Conservation (phyloP, 208 protist species). For the Giardia muris region DNA sequence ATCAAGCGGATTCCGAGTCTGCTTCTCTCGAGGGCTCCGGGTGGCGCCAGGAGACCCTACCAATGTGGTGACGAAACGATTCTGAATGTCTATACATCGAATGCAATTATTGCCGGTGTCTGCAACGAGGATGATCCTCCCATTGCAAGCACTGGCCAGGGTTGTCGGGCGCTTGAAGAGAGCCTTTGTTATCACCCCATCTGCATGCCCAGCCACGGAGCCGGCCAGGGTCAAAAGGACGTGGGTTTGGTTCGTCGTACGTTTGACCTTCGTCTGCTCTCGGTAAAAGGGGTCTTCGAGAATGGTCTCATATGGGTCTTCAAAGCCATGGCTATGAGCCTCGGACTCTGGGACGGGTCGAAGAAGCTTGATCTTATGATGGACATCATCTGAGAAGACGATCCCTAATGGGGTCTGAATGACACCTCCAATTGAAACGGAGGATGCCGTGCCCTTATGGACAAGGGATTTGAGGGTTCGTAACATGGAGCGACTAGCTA, state of each 20-base stretch:
- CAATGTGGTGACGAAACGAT: neutral
- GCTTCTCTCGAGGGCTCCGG: neutral
- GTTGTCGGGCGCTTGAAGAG: neutral
- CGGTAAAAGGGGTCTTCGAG: neutral
- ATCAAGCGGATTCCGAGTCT: conserved; percentile 1
- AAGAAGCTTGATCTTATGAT: conserved; percentile 1
- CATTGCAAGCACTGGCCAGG: neutral
- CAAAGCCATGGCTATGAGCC: neutral
- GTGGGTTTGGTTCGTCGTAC: neutral
- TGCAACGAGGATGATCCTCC: neutral
- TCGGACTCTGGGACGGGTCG: neutral
- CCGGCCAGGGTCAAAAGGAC: neutral
- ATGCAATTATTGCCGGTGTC: conserved; percentile 24
- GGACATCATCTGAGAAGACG: neutral
- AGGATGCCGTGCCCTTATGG: neutral
- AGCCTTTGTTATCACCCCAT: neutral
- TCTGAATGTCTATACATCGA: conserved; percentile 5
- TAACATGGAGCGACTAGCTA: neutral
- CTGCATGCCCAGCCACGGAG: neutral
- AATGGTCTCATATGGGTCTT: neutral
- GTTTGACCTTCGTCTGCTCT: neutral
- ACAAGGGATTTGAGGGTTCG: neutral
- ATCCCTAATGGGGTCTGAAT: neutral
- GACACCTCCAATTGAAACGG: neutral
- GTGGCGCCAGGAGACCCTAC: neutral